Conservation (phyloP, 352 stramenopile species). For the Pythium insidiosum region DNA sequence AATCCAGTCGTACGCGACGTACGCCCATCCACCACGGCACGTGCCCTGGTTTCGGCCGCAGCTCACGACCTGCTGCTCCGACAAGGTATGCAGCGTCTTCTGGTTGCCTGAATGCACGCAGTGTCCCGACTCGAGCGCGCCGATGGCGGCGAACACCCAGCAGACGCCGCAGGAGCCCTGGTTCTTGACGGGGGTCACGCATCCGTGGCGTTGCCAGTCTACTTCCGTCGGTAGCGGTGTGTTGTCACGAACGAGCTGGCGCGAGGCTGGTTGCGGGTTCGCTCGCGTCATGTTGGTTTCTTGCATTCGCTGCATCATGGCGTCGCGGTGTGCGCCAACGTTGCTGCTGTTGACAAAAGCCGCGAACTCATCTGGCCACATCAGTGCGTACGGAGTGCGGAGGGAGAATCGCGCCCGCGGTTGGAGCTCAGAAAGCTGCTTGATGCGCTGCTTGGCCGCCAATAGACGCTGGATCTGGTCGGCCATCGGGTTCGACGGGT, state of each 20-base stretch:
- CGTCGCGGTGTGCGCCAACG: neutral
- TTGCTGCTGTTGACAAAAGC: neutral
- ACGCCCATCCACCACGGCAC: neutral
- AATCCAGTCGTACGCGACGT: conserved; percentile 4
- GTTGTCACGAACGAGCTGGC: neutral
- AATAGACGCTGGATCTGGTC: conserved; percentile 6
- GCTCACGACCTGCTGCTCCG: conserved; percentile 13
- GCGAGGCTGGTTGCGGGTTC: neutral
- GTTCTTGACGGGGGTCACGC: conserved; percentile 6
- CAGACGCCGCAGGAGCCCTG: conserved; percentile 9
- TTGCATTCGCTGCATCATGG: neutral
- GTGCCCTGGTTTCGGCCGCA: conserved; percentile 1
- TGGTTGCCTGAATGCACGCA: conserved; percentile 4
- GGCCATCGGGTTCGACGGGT: neutral
- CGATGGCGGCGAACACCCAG: conserved; percentile 10
- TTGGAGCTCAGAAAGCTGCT: neutral
- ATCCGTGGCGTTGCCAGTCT: conserved; percentile 4
- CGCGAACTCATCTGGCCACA: conserved; percentile 11
- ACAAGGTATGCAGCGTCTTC: conserved; percentile 8
- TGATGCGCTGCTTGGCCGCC: neutral
- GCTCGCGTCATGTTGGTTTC: neutral
- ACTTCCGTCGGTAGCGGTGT: neutral
- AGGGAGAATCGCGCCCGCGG: conserved; percentile 7
- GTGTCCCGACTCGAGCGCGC: conserved; percentile 9
- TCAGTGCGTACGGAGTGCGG: conserved; percentile 11